These are phyloP conservation scores for Aegilops sharonensis DNA, from an alignment of 176 grass and related monocot genomes.

Conservation along the genomic window DNA sequence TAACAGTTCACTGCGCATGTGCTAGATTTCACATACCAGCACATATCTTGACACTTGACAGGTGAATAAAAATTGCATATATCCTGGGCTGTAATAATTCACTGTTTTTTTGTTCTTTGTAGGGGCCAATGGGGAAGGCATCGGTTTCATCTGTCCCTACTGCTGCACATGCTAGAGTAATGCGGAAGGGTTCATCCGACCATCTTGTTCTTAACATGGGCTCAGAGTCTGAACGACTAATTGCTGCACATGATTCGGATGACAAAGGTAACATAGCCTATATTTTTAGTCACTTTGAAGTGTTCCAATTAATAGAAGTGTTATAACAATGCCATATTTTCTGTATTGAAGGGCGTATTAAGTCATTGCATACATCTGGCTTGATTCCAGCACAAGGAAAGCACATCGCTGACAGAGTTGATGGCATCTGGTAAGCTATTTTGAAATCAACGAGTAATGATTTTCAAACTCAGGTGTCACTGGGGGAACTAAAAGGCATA, in stretches of 20 bases:
- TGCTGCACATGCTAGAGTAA: conserved; percentile 72
- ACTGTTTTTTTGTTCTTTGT: conserved; percentile 21
- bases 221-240: conserved; percentile 64
- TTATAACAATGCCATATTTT: conserved; percentile 31
- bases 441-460: conserved; percentile 5
- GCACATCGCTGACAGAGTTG: conserved; percentile 84
- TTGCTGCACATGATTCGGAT: conserved; percentile 68
- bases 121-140: conserved; percentile 70
- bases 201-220: conserved; percentile 93
- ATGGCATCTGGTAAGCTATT: conserved; percentile 78
- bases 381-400: conserved; percentile 91
- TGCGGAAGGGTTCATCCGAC: conserved; percentile 84
- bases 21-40: not conserved
- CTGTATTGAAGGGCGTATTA: conserved; percentile 71
- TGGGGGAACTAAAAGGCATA: not conserved
- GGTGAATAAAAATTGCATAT: conserved; percentile 5
- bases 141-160: conserved; percentile 57
- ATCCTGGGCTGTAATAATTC: not conserved
- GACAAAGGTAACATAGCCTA: conserved; percentile 68
- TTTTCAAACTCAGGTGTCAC: not conserved
- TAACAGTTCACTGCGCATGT: not conserved
- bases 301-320: not conserved
- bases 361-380: conserved; percentile 82
- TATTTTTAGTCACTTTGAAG: not conserved
- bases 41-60: conserved; percentile 10